phyloP scores from a whole-genome alignment of 805 yeast genomes.

The Spencermartinsiella europaea region DNA sequence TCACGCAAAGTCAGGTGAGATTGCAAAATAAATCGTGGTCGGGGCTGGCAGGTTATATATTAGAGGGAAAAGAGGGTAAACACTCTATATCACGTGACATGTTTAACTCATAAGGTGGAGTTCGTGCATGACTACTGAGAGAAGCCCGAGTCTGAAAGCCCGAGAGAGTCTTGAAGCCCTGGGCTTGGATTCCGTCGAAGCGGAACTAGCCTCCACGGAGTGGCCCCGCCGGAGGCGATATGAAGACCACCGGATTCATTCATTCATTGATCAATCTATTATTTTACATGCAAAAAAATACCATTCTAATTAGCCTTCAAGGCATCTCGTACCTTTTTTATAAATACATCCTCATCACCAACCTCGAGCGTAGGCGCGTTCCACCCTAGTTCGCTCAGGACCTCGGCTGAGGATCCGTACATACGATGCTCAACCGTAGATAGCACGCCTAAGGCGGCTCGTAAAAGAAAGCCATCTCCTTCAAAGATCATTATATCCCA shows the following conservation, averaged over 20 bases:
- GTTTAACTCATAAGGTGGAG: background rate
- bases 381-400: constrained; percentile 36
- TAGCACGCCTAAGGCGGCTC: constrained; percentile 50
- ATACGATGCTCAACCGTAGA: constrained; percentile 45
- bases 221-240: no score
- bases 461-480: constrained; percentile 50
- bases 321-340: constrained; percentile 38
- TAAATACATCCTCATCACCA: constrained; percentile 48
- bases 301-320: constrained; percentile 5
- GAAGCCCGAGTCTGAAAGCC: no score
- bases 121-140: background rate
- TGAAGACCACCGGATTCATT: no score
- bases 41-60: constrained; percentile 1
- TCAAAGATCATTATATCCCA: constrained; percentile 60
- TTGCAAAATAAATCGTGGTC: constrained; percentile 7
- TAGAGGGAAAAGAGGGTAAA: background rate
- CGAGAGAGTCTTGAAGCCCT: no score
- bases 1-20: constrained; percentile 16
- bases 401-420: constrained; percentile 46
- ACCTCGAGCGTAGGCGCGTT: constrained; percentile 37
- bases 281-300: constrained; percentile 1
- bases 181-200: no score
- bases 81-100: background rate
- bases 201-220: no score
- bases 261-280: no score